Base-by-base conservation (phyloP, 768 basidiomycete species). In the Baorangia bicolor region DNA sequence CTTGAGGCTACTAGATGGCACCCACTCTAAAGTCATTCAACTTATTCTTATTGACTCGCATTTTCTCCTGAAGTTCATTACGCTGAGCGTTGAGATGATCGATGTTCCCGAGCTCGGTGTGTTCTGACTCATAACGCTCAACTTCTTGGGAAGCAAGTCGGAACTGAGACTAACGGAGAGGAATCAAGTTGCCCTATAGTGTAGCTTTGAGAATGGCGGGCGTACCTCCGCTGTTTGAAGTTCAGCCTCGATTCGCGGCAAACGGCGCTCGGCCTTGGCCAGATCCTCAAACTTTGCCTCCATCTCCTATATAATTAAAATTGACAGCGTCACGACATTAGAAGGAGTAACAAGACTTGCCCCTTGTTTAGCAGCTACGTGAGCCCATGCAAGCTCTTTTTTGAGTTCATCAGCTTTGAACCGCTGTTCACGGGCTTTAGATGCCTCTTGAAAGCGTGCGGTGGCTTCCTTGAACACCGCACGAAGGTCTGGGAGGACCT, bases 381-480 rank as follows among this genome's bases (percentile, higher is more conserved):
- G 88, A 14, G 92, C 82, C 94, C 95, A 97, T 4, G 92, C 93
- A 20, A 91, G 72, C 70, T 94, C 90, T 59, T 82, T 84, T 77
- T 88, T 88, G 48, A 92, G 73, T 33, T 86, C 84, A 34, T 87
- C 83, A 4, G 78, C 81, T 69, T 83, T 87, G 62, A 79, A 74
- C 59, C 84, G 82, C 65, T 89, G 86, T 58, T 89, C 83, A 1
- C 86, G 74, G 11, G 91, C 88, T 57, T 86, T 88, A 9, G 80
- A 70, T 0, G 94, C 93, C 58, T 92, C 89, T 53, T 87, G 77
- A 57, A 85, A 86, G 23, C 86, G 82, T 2, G 75, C 67, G 2
- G 74, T 75, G 0, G 86, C 85, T 44, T 86, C 83, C 5, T 79
- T 76, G 59, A 85, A 78, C 2, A 78, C 77, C 6, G 75, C 72